These are phyloP conservation scores for Rusavskia elegans DNA, from an alignment of 495 filamentous ascomycete species.

Conservation along the genomic window DNA sequence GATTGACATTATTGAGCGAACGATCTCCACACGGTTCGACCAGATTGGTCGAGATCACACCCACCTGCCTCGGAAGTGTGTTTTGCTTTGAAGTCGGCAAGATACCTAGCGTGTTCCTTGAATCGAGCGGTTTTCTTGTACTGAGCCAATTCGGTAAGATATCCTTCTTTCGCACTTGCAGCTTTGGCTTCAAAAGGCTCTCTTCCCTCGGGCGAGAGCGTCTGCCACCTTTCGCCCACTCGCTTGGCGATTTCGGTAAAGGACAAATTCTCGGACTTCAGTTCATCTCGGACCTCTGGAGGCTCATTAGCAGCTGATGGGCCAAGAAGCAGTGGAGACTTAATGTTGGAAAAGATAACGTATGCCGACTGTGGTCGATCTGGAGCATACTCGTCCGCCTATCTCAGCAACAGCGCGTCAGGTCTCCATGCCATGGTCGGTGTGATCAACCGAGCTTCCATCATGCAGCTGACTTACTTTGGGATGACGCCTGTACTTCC, in stretches of 20 bases:
- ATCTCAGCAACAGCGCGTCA: neutral
- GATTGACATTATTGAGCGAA: neutral
- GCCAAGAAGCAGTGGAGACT: conserved; percentile 14
- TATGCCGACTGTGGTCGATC: conserved; percentile 66
- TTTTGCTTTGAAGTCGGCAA: conserved; percentile 59
- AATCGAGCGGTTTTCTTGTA: conserved; percentile 58
- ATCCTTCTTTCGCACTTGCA: conserved; percentile 52
- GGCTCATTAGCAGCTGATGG: neutral
- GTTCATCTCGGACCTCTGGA: conserved; percentile 53
- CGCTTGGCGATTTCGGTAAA: conserved; percentile 74
- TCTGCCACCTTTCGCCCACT: conserved; percentile 68
- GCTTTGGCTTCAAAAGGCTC: conserved; percentile 58
- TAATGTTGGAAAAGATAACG: conserved; percentile 72
- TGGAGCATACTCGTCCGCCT: conserved; percentile 64
- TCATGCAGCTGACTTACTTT: conserved; percentile 35
- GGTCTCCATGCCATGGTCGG: too few species aligned
- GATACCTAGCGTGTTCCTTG: conserved; percentile 45
- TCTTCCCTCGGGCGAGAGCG: conserved; percentile 42
- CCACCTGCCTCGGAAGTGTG: conserved; percentile 25
- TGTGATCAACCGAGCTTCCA: too few species aligned
- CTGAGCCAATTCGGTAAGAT: conserved; percentile 44
- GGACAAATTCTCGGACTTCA: conserved; percentile 55
- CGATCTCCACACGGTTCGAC: neutral
- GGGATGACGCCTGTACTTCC: conserved; percentile 65
- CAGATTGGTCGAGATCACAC: conserved; percentile 8